A percentile compares a stretch with the other conserved stretches of the same genome.
These are phyloP conservation scores for Backusella luteola DNA, from an alignment of 192 early-diverging fungal genomes.

Conservation along the genomic window DNA sequence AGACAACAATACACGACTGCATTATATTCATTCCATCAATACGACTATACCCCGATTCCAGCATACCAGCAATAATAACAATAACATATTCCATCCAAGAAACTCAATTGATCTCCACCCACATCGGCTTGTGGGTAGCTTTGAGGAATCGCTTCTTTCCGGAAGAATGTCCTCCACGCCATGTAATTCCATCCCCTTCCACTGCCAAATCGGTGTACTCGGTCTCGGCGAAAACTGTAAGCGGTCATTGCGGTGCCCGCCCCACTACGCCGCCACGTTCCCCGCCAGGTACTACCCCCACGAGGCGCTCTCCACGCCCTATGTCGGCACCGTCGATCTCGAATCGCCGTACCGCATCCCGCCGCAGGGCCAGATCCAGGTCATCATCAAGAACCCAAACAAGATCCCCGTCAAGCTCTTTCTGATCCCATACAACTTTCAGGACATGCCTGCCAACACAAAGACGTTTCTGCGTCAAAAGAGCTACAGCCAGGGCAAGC, in stretches of 20 bases:
- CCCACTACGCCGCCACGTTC: constrained; percentile 60
- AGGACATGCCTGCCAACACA: constrained; percentile 63
- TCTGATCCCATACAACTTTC: constrained; percentile 75
- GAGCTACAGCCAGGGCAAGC: constrained; percentile 43
- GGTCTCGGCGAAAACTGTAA: constrained; percentile 50
- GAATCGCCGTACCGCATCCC: constrained; percentile 57
- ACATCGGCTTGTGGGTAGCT: constrained; percentile 47
- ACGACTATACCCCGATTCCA: constrained; percentile 6
- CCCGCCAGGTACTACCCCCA: constrained; percentile 66
- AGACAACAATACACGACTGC: constrained; percentile 4
- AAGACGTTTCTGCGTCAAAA: constrained; percentile 87
- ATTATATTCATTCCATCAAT: constrained; percentile 26
- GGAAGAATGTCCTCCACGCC: constrained; percentile 78
- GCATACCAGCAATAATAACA: not conserved
- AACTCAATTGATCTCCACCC: not conserved
- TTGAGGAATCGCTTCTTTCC: constrained; percentile 71
- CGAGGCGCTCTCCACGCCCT: constrained; percentile 48
- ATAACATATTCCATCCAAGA: not conserved
- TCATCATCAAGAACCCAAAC: constrained; percentile 79
- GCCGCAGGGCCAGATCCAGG: constrained; percentile 70
- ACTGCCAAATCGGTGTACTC: constrained; percentile 69
- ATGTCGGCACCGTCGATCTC: constrained; percentile 72
- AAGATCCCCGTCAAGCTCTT: constrained; percentile 78
- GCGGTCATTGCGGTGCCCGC: constrained; percentile 63
- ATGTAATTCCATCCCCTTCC: constrained; percentile 67